Base-by-base conservation (phyloP, 345 rosid genomes). In the Bruguiera sexangula region DNA sequence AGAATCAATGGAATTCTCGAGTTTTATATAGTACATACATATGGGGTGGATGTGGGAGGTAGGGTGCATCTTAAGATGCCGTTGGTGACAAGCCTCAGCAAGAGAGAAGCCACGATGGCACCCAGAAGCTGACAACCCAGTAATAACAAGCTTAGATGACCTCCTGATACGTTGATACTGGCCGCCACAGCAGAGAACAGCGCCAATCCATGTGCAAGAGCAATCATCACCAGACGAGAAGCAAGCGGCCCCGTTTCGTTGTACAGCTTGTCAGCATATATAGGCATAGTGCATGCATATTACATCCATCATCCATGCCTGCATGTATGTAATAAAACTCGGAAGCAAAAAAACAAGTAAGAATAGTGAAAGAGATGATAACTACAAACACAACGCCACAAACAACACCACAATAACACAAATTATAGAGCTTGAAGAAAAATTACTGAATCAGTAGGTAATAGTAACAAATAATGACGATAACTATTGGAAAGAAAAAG, bases 111-210 rank as follows among this genome's bases (percentile, higher is more conserved):
- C 3, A 86, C 58, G 31, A 87, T 54, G 39, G 97, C 83, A 36
- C 90, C 93, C 63, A 89, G 69, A 56, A 91, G 83, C 85, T 89
- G 96, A 82, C 96, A 61, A 86, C 46, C 93, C 93, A 89, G 76
- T 87, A 91, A 72, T 59, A 85, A 51, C 83, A 24, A 61, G 90
- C 90, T 6, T 30, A 89, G 81, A 63, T 91, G 95, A 31, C 93
- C 97, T 11, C 91, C 93, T 0, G 93, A 91, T 67, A 85, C 54
- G 79, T 87, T 89, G 63, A 85, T 80, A 71, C 87, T 82, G 0
- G 85, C 83, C 0, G 96, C 77, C 37, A 87, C 85, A 0, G 91
- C 90, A 0, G 91, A 82, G 31, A 86, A 84, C 0, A 89, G 68
- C 2, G 84, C 87, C 51, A 91, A 80, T 8, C 87, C 93, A 66